Evolutionary conservation across 768 basidiomycete genomes (phyloP).

Genomic region (Trametes cinnabarina): DNA sequence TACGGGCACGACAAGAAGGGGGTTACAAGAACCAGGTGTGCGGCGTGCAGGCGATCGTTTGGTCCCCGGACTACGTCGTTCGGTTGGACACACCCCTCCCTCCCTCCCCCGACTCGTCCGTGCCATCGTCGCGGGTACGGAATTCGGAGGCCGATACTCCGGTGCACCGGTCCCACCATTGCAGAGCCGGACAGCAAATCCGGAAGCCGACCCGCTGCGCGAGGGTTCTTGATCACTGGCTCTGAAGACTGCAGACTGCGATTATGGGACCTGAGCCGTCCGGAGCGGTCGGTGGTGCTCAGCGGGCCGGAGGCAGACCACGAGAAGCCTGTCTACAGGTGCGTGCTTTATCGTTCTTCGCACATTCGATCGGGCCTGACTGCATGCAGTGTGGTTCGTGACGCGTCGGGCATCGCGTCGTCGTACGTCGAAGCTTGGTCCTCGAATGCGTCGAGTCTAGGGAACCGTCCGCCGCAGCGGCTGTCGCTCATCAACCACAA

Average conservation of each 20-base stretch:
- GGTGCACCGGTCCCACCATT: conserved; percentile 30
- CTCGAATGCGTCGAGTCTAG: conserved; percentile 42
- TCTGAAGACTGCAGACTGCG: conserved; percentile 88
- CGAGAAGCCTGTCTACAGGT: conserved; percentile 81
- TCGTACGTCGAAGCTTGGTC: conserved; percentile 66
- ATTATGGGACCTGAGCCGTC: conserved; percentile 79
- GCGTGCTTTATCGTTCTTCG: conserved; percentile 20
- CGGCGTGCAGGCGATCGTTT: conserved; percentile 16
- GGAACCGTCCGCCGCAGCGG: conserved; percentile 69
- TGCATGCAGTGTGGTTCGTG: conserved; percentile 31
- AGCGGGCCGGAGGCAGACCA: conserved; percentile 75
- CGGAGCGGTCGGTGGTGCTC: conserved; percentile 73
- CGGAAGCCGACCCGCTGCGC: conserved; percentile 37
- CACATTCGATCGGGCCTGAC: too few relatives aligned
- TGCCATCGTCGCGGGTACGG: conserved; percentile 65
- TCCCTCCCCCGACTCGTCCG: conserved; percentile 68
- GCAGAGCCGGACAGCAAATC: conserved; percentile 29
- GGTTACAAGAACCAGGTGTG: conserved; percentile 12
- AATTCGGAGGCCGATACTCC: conserved; percentile 73
- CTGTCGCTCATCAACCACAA: conserved; percentile 77
- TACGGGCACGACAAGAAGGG: conserved; percentile 60
- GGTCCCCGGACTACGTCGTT: conserved; percentile 26
- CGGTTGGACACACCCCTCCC: conserved; percentile 35
- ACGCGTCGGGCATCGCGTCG: conserved; percentile 45
- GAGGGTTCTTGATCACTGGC: conserved; percentile 82